A percentile compares a stretch with the other conserved stretches of the same genome.
Conservation (phyloP, 2,329 filamentous ascomycete species). For the Phoma sp. region DNA sequence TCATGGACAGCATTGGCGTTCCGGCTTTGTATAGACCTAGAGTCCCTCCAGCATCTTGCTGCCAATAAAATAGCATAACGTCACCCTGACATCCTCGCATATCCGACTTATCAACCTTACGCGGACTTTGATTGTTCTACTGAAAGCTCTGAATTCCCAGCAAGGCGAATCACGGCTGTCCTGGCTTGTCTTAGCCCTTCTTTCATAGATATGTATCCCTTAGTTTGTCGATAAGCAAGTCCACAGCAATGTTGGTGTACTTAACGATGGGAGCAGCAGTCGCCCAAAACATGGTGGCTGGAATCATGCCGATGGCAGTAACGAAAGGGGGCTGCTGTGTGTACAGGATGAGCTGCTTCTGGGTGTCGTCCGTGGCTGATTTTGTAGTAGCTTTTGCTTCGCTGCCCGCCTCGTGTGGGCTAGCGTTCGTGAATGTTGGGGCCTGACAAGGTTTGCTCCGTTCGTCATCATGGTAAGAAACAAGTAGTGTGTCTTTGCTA, state of each 20-base stretch:
- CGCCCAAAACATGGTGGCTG: constrained; percentile 35
- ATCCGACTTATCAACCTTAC: neutral
- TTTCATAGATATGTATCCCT: constrained; percentile 10
- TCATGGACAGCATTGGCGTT: constrained; percentile 20
- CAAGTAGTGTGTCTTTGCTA: constrained; percentile 1
- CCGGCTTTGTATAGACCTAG: constrained; percentile 11
- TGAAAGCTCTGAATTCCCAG: neutral
- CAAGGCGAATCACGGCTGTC: neutral
- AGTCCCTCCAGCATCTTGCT: neutral
- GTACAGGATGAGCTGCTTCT: constrained; percentile 14
- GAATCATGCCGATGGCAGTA: constrained; percentile 35
- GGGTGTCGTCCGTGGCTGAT: neutral
- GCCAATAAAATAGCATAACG: neutral
- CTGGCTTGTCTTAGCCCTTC: neutral
- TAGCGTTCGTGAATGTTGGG: neutral
- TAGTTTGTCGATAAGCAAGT: constrained; percentile 5
- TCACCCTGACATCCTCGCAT: neutral
- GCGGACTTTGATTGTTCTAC: too few species aligned
- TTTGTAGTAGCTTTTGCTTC: neutral
- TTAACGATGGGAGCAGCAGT: constrained; percentile 17
- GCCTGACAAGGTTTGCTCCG: neutral
- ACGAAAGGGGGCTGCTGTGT: constrained; percentile 32
- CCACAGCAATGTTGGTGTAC: constrained; percentile 5
- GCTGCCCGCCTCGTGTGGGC: neutral
- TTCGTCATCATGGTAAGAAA: neutral